Base-by-base conservation (phyloP, 2,329 filamentous ascomycete genomes). In the Dactylellina sp. region DNA sequence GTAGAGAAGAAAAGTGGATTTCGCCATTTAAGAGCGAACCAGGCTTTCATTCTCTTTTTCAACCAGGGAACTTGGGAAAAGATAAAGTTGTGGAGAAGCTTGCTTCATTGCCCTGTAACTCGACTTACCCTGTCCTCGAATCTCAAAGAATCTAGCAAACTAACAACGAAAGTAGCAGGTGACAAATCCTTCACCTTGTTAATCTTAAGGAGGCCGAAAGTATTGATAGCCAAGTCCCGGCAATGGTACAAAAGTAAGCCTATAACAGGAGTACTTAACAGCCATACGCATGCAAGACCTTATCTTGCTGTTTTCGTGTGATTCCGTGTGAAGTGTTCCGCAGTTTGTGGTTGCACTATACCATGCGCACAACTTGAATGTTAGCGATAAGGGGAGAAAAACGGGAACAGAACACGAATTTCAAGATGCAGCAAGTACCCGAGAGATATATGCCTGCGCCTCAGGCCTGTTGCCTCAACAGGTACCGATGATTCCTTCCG, bases 131-230 rank as follows among this genome's bases (percentile, higher is more conserved):
- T 71, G 65, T 64, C 18, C 47, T 44, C 32, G 53, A 65, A 59
- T 44, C 46, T 44, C 47, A 65, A 66, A 37, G 50, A 61, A 70
- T 49, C 42, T 44, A 42, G 28, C 35, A 60, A 57, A 40, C 63
- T 68, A 75, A 42, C 12, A 59, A 64, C 63, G 44, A 75, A 75
- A 70, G 57, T 47, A 75, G 64, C 50, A 75, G 71, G 71, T 68
- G 50, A n/a, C n/a, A 16, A 18, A 70, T 50, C 18, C 28, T 59
- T 39, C 35, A 59, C 57, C 63, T 75, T 75, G 49, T 56, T 40
- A 62, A 46, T 74, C 32, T 66, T 55, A 66, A 66, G 61, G 61
- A 66, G 63, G 53, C 7, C 37, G 63, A 52, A 68, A 42, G 46
- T 52, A 52, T 40, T 52, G 61, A 61, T 61, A 72, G 49, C 59